Conservation (phyloP, 2,329 filamentous ascomycete genomes). For the Colletotrichum sp. region DNA sequence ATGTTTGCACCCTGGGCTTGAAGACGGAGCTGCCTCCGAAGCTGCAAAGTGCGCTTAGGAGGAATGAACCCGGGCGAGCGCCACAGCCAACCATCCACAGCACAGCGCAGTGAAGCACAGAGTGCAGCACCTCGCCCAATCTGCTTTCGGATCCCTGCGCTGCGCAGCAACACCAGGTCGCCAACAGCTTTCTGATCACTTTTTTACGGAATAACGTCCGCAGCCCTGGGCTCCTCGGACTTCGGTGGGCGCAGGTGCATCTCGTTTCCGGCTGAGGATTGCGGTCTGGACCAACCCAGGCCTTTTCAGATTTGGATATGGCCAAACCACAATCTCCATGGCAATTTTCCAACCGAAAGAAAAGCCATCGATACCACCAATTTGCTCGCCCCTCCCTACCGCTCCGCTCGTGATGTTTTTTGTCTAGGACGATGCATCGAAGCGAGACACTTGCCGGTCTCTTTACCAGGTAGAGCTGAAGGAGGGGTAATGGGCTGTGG, state of each 20-base stretch:
- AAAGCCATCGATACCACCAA: not conserved
- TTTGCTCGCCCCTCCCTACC: not conserved
- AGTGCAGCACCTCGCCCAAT: not conserved
- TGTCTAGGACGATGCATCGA: not conserved
- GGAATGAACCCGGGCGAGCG: not conserved
- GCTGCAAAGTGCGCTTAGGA: not conserved
- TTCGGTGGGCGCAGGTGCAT: not conserved
- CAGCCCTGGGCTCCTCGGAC: not conserved
- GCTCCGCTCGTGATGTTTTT: not conserved
- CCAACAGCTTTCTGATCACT: not conserved
- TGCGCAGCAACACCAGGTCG: not conserved
- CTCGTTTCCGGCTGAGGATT: not conserved
- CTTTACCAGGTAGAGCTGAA: not conserved
- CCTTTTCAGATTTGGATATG: not conserved
- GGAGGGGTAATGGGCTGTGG: not conserved
- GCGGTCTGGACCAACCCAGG: not conserved
- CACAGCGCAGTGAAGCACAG: not conserved
- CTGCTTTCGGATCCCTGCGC: not conserved
- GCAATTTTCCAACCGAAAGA: not conserved
- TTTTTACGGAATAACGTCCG: not conserved
- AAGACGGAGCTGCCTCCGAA: conserved; percentile 20
- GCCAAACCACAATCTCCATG: not conserved
- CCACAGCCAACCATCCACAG: not conserved
- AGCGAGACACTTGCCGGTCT: not conserved
- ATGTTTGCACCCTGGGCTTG: conserved; percentile 6